A percentile compares a stretch with the other conserved stretches of the same genome.
Conservation (phyloP, 306 rosid genomes). For the Clitoria ternatea region DNA sequence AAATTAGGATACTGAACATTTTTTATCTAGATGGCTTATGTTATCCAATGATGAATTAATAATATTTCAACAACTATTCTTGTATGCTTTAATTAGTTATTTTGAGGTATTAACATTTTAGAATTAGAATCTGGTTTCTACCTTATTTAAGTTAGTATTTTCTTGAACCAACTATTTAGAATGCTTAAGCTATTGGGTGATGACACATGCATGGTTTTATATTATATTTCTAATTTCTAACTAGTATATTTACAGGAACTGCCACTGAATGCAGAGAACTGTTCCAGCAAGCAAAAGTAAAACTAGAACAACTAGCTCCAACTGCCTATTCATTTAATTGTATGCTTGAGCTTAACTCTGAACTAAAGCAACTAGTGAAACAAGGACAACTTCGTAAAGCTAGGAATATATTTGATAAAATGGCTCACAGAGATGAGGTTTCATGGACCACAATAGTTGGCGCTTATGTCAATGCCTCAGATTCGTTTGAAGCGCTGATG, state of each 20-base stretch:
- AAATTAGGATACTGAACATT: not conserved
- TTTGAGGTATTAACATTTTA: conserved; percentile 26
- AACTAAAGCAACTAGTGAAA: conserved; percentile 50
- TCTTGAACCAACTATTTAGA: not conserved
- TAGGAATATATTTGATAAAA: conserved; percentile 50
- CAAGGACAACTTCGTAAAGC: conserved; percentile 42
- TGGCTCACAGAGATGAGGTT: conserved; percentile 48
- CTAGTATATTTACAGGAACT: conserved; percentile 28
- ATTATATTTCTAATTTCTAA: not conserved
- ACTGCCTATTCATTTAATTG: conserved; percentile 22
- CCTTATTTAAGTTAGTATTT: conserved; percentile 12
- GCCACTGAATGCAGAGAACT: conserved; percentile 24
- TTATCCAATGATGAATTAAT: not conserved
- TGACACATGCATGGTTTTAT: not conserved
- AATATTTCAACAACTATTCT: not conserved
- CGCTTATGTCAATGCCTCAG: conserved; percentile 45
- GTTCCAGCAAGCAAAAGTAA: not conserved
- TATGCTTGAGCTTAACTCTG: conserved; percentile 47
- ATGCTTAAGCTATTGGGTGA: not conserved
- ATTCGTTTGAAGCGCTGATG: conserved; percentile 48
- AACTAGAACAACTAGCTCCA: conserved; percentile 21
- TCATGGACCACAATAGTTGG: conserved; percentile 58
- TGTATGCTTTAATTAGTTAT: not conserved
- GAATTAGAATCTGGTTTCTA: not conserved
- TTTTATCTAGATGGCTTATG: not conserved